Conservation (phyloP, 768 basidiomycete genomes). For the Chalciporus sphaerocephalus region DNA sequence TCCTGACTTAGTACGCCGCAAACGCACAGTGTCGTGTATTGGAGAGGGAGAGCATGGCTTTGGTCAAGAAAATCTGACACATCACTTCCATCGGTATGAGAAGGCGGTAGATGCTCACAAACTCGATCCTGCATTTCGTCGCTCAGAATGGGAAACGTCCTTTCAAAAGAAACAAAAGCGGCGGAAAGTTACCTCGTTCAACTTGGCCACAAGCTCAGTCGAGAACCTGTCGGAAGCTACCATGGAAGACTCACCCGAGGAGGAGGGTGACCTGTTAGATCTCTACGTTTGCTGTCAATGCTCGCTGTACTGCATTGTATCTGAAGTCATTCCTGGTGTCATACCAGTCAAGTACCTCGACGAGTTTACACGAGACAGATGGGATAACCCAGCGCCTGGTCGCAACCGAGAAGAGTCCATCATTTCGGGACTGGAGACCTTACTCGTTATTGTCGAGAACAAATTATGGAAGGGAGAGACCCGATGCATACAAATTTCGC, state of each 20-base stretch:
- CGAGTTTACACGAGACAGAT: constrained; percentile 60
- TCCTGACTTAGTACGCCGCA: constrained; percentile 52
- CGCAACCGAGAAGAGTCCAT: constrained; percentile 53
- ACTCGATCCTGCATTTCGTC: constrained; percentile 56
- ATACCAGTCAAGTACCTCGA: constrained; percentile 60
- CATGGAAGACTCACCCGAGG: constrained; percentile 31
- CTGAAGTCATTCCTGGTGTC: constrained; percentile 68
- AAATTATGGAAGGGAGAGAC: constrained; percentile 68
- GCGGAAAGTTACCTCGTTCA: constrained; percentile 46
- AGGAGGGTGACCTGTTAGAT: constrained; percentile 60
- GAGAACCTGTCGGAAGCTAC: constrained; percentile 25
- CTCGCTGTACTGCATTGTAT: constrained; percentile 66
- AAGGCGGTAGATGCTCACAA: constrained; percentile 66
- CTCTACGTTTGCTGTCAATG: constrained; percentile 86
- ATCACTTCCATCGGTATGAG: constrained; percentile 77
- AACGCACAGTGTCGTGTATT: constrained; percentile 49
- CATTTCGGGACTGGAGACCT: constrained; percentile 58
- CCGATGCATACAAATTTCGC: constrained; percentile 50
- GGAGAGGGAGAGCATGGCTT: constrained; percentile 46
- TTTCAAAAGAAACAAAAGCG: constrained; percentile 50
- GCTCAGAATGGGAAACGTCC: constrained; percentile 57
- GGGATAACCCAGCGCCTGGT: constrained; percentile 50
- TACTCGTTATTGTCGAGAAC: constrained; percentile 66
- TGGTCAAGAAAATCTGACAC: constrained; percentile 54
- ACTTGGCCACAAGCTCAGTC: constrained; percentile 24